Conservation (phyloP, 139 green algal genomes). For the Chlorella ohadii region DNA sequence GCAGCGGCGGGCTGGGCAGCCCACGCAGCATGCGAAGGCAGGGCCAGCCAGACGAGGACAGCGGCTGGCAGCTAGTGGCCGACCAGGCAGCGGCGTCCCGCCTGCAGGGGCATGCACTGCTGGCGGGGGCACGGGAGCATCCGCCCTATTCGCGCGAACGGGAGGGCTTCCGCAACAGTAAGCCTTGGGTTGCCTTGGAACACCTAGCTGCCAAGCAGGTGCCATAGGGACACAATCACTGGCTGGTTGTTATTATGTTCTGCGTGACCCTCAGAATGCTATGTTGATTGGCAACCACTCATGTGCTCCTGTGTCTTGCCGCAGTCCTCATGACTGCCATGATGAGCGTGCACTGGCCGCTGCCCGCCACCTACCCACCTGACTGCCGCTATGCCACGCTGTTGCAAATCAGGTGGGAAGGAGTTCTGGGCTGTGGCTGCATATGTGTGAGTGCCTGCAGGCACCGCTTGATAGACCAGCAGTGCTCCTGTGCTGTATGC, state of each 20-base stretch:
- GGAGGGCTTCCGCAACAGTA: constrained; percentile 41
- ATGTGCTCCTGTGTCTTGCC: no score
- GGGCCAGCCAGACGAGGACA: not conserved
- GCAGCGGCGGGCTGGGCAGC: not conserved
- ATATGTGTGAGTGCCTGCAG: no score
- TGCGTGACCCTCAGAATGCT: no score
- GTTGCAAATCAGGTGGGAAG: constrained; percentile 75
- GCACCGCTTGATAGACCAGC: no score
- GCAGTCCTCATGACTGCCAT: constrained; percentile 68
- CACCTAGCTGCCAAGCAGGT: no score
- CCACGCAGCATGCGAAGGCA: not conserved
- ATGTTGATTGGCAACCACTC: no score
- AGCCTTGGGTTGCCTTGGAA: not conserved
- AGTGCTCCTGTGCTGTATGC: no score
- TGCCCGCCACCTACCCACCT: constrained; percentile 44
- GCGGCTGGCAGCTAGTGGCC: constrained; percentile 40
- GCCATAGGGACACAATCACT: no score
- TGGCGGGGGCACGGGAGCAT: not conserved
- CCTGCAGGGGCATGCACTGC: constrained; percentile 34
- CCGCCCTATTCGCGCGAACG: constrained; percentile 15
- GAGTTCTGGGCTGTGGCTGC: no score
- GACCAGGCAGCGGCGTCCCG: not conserved
- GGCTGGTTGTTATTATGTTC: no score
- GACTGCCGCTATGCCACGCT: constrained; percentile 74
- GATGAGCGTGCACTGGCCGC: constrained; percentile 68